Percentiles rank a stretch among this genome's conserved stretches.
Evolutionary conservation across 345 rosid genomes (phyloP).

Genomic region (Fremontodendron californicum): DNA sequence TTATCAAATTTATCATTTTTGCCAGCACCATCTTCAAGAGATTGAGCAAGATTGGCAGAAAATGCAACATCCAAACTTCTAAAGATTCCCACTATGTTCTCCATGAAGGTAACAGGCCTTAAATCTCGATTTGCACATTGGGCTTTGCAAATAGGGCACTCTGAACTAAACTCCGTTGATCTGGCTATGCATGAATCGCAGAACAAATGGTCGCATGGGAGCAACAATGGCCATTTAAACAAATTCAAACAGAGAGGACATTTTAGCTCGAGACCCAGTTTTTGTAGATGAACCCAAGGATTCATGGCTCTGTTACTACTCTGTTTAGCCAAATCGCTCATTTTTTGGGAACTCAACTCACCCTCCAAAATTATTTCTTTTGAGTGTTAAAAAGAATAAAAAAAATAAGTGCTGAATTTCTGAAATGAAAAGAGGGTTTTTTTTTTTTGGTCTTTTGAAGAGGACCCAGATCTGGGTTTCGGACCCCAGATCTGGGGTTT

Average conservation of each 20-base stretch:
- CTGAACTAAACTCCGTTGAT: slow-evolving; percentile 25
- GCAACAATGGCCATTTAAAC: slow-evolving; percentile 54
- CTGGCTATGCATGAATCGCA: slow-evolving; percentile 58
- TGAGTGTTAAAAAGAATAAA: not conserved
- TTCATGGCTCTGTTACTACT: slow-evolving; percentile 32
- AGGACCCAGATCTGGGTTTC: no score
- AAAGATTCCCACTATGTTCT: slow-evolving; percentile 56
- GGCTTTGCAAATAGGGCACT: slow-evolving; percentile 57
- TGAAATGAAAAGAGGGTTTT: not conserved
- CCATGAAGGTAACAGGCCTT: slow-evolving; percentile 50
- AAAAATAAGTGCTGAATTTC: no score
- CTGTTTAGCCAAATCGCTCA: slow-evolving; percentile 35
- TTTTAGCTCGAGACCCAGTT: slow-evolving; percentile 76
- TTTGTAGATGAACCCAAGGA: slow-evolving; percentile 78
- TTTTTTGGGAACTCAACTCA: slow-evolving; percentile 6
- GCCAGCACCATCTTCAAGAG: slow-evolving; percentile 20
- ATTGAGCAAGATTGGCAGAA: slow-evolving; percentile 30
- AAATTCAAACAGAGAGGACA: slow-evolving; percentile 79
- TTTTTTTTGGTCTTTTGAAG: no score
- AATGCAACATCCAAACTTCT: slow-evolving; percentile 57
- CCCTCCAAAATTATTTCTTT: not conserved
- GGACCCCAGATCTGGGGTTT: no score
- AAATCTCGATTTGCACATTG: slow-evolving; percentile 33
- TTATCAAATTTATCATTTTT: slow-evolving; percentile 13
- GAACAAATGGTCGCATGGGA: slow-evolving; percentile 79